Evolutionary conservation across 768 basidiomycete species (phyloP), one percentile per base, ranked within the genome.

Genomic region (Lactarius vividus): DNA sequence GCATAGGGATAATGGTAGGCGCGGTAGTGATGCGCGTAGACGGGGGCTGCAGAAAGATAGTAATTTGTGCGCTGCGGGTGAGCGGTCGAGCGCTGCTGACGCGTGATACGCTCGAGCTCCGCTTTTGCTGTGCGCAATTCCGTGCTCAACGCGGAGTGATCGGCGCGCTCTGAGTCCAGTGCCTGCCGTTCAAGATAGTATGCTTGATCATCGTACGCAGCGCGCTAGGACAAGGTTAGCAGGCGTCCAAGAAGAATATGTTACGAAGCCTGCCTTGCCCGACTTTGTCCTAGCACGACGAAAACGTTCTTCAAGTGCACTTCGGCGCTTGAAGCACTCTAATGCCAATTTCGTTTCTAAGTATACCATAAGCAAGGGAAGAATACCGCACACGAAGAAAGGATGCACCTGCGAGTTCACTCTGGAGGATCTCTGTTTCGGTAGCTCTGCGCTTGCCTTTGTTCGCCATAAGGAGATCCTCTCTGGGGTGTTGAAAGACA

Each of bases 291-390:
- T 82, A 28, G 83, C 77, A 54, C 80, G 81, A 65, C 80, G 77
- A 73, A 91, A 88, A 59, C 88, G 84, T 29, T 82, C 78, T 65
- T 84, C 78, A 3, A 94, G 79, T 26, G 76, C 79, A 67, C 80
- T 79, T 33, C 81, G 80, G 49, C 90, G 83, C 71, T 78, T 82
- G 75, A 83, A 82, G 69, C 88, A 91, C 64, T 85, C 80, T 64
- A 93, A 69, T 2, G 89, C 88, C 72, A 89, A 85, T 69, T 79
- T 83, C 1, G 89, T 91, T 62, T 88, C 91, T 93, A 70, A 29
- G 20, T 53, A 4, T n/a, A 56, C n/a, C 7, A 46, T 62, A 23
- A 54, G 33, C 56, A 52, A 59, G 6, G 5, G 46, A 23, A 44
- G 18, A 2, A n/a, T 28, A 59, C 15, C 26, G 2, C 29, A n/a